phyloP scores from a whole-genome alignment of 129 eudicot species.

The Helichrysum umbraculigerum region DNA sequence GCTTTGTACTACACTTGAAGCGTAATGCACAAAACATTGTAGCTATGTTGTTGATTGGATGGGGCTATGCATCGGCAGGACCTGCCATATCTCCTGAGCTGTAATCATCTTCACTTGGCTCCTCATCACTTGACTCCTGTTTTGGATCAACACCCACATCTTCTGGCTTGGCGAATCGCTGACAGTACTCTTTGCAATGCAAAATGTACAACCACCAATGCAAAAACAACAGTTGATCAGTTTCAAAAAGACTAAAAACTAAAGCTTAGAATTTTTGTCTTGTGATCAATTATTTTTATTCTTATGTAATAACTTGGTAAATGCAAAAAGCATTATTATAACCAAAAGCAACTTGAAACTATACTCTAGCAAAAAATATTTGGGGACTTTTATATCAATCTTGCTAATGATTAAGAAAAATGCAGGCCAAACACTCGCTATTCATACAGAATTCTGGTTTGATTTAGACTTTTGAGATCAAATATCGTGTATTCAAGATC shows the following conservation, averaged over 20 bases:
- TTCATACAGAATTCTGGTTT: not conserved
- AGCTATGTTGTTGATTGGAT: too few relatives aligned
- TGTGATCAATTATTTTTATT: not conserved
- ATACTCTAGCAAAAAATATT: not conserved
- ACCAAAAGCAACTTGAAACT: not conserved
- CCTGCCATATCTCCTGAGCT: too few relatives aligned
- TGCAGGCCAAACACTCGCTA: not conserved
- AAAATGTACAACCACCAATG: not conserved
- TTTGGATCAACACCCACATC: too few relatives aligned
- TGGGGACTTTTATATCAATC: too few relatives aligned
- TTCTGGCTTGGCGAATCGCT: too few relatives aligned
- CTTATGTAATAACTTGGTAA: not conserved
- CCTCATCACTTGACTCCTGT: too few relatives aligned
- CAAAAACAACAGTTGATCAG: not conserved
- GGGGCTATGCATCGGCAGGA: too few relatives aligned
- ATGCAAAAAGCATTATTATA: not conserved
- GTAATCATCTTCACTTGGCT: too few relatives aligned
- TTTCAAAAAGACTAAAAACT: not conserved
- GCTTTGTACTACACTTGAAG: too few relatives aligned
- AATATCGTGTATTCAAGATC: not conserved
- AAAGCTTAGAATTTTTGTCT: not conserved
- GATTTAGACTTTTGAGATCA: not conserved
- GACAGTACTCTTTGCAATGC: too few relatives aligned
- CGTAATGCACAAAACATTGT: too few relatives aligned
- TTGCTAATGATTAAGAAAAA: not conserved